Conservation (phyloP, 2,329 filamentous ascomycete species). For the Fusarium luffae region DNA sequence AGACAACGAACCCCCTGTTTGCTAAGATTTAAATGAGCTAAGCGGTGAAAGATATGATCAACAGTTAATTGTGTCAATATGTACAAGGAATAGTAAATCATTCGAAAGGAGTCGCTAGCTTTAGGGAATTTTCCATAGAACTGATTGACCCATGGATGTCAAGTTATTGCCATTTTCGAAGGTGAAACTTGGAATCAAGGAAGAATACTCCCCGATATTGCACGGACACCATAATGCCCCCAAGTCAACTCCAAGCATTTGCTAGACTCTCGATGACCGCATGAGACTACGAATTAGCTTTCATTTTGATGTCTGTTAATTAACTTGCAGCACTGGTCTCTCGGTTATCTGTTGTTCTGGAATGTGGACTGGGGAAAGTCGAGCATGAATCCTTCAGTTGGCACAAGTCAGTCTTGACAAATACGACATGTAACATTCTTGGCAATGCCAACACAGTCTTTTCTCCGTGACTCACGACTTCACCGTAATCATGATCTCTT, state of each 20-base stretch:
- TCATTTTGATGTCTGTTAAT: background rate
- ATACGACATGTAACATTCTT: background rate
- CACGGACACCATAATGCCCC: conserved; percentile 2
- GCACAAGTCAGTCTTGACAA: background rate
- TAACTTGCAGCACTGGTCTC: background rate
- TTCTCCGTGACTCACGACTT: background rate
- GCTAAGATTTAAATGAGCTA: background rate
- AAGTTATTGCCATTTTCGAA: conserved; percentile 4
- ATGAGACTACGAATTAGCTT: background rate
- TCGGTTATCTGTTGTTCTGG: background rate
- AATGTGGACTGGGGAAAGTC: background rate
- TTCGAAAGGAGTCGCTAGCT: background rate
- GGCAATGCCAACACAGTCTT: background rate
- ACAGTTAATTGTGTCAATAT: conserved; percentile 9
- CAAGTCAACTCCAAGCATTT: background rate
- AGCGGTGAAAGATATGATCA: conserved; percentile 22
- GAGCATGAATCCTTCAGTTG: background rate
- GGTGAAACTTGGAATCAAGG: conserved; percentile 21
- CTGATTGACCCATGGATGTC: background rate
- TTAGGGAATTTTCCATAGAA: background rate
- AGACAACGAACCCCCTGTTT: conserved; percentile 19
- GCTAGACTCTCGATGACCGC: background rate
- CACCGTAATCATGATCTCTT: background rate
- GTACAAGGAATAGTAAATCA: conserved; percentile 5
- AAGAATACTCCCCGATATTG: conserved; percentile 7